Evolutionary conservation across 1,284 basidiomycete species (phyloP).

Genomic region (Pseudozyma pruni): DNA sequence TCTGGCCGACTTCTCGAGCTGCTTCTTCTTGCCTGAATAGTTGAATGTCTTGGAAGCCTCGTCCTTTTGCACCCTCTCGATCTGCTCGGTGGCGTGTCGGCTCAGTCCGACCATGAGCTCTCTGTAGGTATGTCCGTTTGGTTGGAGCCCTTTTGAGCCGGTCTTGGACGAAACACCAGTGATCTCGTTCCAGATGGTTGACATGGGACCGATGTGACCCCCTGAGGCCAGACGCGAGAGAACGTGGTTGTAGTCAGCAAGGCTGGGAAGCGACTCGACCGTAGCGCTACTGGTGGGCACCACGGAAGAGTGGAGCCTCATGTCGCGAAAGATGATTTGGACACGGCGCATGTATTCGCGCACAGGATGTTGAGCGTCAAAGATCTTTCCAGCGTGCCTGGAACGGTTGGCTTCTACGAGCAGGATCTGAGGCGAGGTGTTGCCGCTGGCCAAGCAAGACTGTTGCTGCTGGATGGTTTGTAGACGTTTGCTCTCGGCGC

Average conservation of each 20-base stretch:
- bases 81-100: conserved; percentile 50
- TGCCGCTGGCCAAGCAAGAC: conserved; percentile 12
- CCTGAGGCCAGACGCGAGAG: conserved; percentile 47
- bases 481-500: conserved; percentile 27
- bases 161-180: conserved; percentile 15
- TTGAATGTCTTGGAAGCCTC: conserved; percentile 33
- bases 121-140: conserved; percentile 49
- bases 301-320: conserved; percentile 38
- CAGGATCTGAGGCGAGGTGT: conserved; percentile 16
- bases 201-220: conserved; percentile 55
- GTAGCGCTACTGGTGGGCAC: conserved; percentile 24
- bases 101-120: conserved; percentile 58
- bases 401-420: conserved; percentile 23
- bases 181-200: conserved; percentile 54
- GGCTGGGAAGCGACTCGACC: conserved; percentile 23
- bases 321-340: conserved; percentile 49
- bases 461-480: conserved; percentile 32
- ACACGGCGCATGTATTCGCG: conserved; percentile 53
- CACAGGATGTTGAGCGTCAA: conserved; percentile 22
- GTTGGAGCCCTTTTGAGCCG: conserved; percentile 16
- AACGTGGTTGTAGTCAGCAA: conserved; percentile 57
- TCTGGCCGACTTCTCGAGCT: conserved; percentile 34
- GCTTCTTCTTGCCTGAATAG: conserved; percentile 32
- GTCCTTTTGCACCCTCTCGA: conserved; percentile 44
- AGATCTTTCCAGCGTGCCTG: conserved; percentile 29